Conservation (phyloP, 768 basidiomycete species). For the Boletus sensibilis region DNA sequence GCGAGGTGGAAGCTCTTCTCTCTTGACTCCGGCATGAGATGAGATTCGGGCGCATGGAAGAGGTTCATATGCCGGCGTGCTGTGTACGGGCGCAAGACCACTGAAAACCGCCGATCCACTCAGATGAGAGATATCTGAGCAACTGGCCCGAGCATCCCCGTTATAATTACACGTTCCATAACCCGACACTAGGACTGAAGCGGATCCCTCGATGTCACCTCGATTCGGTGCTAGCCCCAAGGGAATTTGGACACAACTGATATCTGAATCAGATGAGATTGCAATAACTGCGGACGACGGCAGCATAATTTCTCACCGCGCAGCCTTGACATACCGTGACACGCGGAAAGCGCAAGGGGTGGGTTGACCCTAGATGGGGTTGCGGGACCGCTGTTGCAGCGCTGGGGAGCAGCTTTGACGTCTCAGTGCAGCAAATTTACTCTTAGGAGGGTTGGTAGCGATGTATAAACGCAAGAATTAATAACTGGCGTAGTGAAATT, state of each 20-base stretch:
- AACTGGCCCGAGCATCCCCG: conserved; percentile 7
- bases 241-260: not conserved
- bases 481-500: not conserved
- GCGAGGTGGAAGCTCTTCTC: conserved; percentile 5
- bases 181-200: not conserved
- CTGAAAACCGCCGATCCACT: not conserved
- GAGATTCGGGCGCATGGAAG: conserved; percentile 2
- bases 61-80: not conserved
- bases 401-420: conserved; percentile 7
- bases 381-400: not conserved
- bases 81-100: not conserved
- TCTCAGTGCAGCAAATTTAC: conserved; percentile 12
- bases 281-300: not conserved
- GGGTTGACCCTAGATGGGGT: not conserved
- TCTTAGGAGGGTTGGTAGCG: not conserved
- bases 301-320: conserved; percentile 4
- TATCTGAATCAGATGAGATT: not conserved
- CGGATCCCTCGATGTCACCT: conserved; percentile 8
- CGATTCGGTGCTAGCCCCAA: conserved; percentile 6
- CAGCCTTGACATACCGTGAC: conserved; percentile 14
- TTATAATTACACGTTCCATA: not conserved
- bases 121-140: not conserved
- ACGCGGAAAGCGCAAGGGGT: not conserved
- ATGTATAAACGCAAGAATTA: not conserved
- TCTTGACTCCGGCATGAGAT: not conserved